Evolutionary conservation across 805 yeast genomes (phyloP).

Genomic region (Metschnikowia santaceciliae): DNA sequence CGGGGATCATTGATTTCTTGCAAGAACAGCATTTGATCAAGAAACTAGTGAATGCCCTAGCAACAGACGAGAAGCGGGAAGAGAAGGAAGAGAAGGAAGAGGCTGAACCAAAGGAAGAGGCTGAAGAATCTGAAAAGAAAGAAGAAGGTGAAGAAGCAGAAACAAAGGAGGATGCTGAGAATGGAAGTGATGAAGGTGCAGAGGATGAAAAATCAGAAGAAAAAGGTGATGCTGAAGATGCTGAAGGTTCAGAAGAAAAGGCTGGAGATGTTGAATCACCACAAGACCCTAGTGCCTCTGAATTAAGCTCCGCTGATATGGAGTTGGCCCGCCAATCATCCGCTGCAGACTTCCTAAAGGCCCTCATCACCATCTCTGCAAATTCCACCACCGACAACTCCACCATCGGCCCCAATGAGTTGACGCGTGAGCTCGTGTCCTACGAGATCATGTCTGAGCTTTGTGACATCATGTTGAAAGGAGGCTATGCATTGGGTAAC

Average conservation of each 20-base stretch:
- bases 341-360: conserved; percentile 44
- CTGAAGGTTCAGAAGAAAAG: neutral
- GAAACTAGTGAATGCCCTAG: conserved; percentile 33
- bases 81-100: neutral
- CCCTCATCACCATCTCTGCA: conserved; percentile 44
- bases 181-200: too few species aligned
- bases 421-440: conserved; percentile 42
- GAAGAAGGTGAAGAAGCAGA: neutral
- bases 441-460: conserved; percentile 32
- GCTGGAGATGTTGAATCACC: neutral
- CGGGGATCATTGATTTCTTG: conserved; percentile 44
- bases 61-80: conserved; percentile 12
- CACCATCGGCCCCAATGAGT: conserved; percentile 45
- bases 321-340: conserved; percentile 34
- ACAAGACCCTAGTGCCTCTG: conserved; percentile 5
- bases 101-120: too few species aligned
- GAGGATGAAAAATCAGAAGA: too few species aligned
- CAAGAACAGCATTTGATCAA: conserved; percentile 38
- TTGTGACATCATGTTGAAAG: conserved; percentile 40
- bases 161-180: neutral
- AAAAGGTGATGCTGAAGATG: neutral
- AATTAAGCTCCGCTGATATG: conserved; percentile 8
- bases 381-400: conserved; percentile 44
- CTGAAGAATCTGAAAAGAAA: neutral
- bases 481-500: conserved; percentile 45